These are phyloP conservation scores for Pulveroboletus ravenelii DNA, from an alignment of 768 basidiomycete species.

Conservation along the genomic window DNA sequence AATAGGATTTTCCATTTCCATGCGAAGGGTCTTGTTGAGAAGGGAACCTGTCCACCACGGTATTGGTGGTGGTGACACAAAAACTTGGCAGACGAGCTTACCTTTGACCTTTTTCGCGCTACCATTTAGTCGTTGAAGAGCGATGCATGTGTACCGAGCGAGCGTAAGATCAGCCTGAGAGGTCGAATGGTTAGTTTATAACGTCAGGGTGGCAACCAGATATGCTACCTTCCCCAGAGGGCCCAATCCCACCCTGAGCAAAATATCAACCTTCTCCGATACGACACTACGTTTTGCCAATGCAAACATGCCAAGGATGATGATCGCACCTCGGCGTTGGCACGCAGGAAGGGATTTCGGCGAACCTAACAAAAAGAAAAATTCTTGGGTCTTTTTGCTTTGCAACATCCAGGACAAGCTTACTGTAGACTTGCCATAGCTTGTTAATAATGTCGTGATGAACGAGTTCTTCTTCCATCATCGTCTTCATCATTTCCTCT, in stretches of 20 bases:
- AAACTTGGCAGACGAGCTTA: slow-evolving; percentile 19
- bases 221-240: slow-evolving; percentile 67
- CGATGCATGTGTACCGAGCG: slow-evolving; percentile 90
- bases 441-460: slow-evolving; percentile 82
- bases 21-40: slow-evolving; percentile 76
- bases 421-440: slow-evolving; percentile 96
- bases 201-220: background rate
- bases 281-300: slow-evolving; percentile 76
- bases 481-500: slow-evolving; percentile 93
- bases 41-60: slow-evolving; percentile 62
- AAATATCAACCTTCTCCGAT: slow-evolving; percentile 74
- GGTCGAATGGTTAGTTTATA: background rate
- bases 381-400: background rate
- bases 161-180: slow-evolving; percentile 78
- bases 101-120: slow-evolving; percentile 98
- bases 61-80: background rate
- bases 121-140: slow-evolving; percentile 86
- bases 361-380: slow-evolving; percentile 47
- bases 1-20: slow-evolving; percentile 82
- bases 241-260: slow-evolving; percentile 86
- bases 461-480: slow-evolving; percentile 88
- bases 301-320: slow-evolving; percentile 96
- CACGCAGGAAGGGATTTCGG: slow-evolving; percentile 67
- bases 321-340: slow-evolving; percentile 93
- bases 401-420: slow-evolving; percentile 24